phyloP scores from a whole-genome alignment of 2,329 filamentous ascomycete species.

The Alternaria arbusti region DNA sequence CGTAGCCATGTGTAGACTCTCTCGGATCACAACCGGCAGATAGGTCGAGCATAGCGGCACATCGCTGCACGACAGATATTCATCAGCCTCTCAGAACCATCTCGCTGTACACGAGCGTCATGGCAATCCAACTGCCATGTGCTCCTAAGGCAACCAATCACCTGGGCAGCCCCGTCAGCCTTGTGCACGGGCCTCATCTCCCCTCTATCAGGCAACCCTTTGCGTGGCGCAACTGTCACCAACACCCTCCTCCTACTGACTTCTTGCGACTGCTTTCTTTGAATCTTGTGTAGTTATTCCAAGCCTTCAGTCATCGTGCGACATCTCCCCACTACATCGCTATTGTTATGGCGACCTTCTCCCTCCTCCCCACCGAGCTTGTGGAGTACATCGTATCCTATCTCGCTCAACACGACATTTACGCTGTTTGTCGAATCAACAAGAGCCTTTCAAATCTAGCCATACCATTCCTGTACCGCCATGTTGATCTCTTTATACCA shows the following conservation, averaged over 20 bases:
- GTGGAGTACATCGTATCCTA: slow-evolving; percentile 30
- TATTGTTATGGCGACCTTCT: slow-evolving; percentile 25
- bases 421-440: slow-evolving; percentile 19
- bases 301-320: too few relatives aligned
- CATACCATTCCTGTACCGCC: slow-evolving; percentile 28
- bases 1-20: neutral
- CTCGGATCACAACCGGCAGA: neutral
- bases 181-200: neutral
- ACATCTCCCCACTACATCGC: neutral
- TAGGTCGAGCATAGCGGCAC: neutral
- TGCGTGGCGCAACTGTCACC: neutral
- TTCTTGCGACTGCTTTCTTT: neutral
- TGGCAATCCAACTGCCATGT: neutral
- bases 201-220: slow-evolving; percentile 5
- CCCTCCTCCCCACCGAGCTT: slow-evolving; percentile 30
- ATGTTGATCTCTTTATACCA: slow-evolving; percentile 30
- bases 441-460: slow-evolving; percentile 18
- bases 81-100: neutral
- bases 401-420: slow-evolving; percentile 24
- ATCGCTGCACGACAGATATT: neutral
- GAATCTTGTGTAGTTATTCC: rapidly evolving
- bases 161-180: neutral
- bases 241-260: neutral
- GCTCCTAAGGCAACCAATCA: neutral
- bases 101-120: neutral